Base-by-base conservation (phyloP, 2,329 filamentous ascomycete species). In the Sporothrix dimorphospora region DNA sequence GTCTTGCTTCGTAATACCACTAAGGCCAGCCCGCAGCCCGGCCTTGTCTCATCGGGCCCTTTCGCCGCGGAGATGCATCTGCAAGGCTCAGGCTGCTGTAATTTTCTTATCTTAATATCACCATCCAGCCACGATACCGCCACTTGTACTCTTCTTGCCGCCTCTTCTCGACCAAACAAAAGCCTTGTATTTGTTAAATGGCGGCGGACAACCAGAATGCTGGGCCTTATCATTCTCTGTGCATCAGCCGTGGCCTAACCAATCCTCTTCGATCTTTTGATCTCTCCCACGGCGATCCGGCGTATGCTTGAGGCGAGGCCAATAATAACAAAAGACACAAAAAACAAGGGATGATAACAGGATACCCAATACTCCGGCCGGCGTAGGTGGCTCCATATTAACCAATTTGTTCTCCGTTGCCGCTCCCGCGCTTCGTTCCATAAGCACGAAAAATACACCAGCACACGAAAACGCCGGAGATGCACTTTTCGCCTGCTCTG, bases 61-160 rank as follows among this genome's bases (percentile, higher is more conserved):
- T 65, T 70, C 72, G 72, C 72, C 72, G 72, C 72, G 72, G 72
- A 73, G 72, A 73, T 72, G 47, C 70, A 53, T 11, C 12, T 45
- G n/a, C 49, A 51, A 51, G 38, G 55, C 40, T 34, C 12, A 65
- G 66, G 34, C 55, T 24, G 12, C 19, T 4, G 24, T 53, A 16
- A 9, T 40, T 65, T 55, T 19, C 57, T 70, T 16, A 27, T 21
- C 4, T 1, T 45, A n/a, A 21, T n/a, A n/a, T 47, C 61, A 9
- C 27, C 53, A 14, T 57, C 19, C 27, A 57, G 53, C 11, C 38
- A 42, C n/a, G n/a, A 14, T 63, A 24, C 34, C 34, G 38, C 57
- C 34, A 21, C 42, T 61, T 65, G 61, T 14, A 19, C 47, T 65
- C 21, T 47, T n/a, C 24, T 30, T 49, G 19, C 59, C n/a, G 12